Evolutionary conservation across 495 filamentous ascomycete genomes (phyloP), one percentile per base, ranked within the genome.

Genomic region (Annulohypoxylon maeteangense): DNA sequence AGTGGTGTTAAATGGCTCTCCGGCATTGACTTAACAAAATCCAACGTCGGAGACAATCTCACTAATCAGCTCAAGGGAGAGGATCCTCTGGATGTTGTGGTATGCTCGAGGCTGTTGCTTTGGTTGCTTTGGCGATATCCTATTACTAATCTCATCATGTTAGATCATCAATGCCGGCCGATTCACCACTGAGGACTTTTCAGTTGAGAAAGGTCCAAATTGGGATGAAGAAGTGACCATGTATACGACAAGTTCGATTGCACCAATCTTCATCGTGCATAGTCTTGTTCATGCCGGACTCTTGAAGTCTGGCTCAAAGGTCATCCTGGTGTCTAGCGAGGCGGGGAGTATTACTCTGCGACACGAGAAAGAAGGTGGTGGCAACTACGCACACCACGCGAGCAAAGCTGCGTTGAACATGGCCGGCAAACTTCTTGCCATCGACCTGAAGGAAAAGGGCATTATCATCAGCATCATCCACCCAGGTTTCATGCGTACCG

Each of bases 371-470:
- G 89, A 91, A 75, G 90, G 89, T 0, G 90, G 90, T 7, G 91
- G 90, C 0, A 92, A 92, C 74, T 92, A 88, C 74, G 90, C 85
- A 2, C 90, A 92, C 74, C 90, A 93, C 83, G 91, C 84, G 0
- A 88, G 85, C 78, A 92, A 93, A 74, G 84, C 89, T 4, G 91
- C 90, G 3, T 75, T 90, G 60, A 93, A 92, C 75, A 93, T 93
- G 91, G 88, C 89, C 4, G 91, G 90, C 3, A 90, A 90, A 72
- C 80, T 93, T 47, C 76, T 93, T 34, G 88, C 86, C 70, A 76
- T 91, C 67, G 90, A 93, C 75, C 77, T 93, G 20, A 89, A 89
- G 75, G 82, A 85, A 0, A 80, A 88, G 44, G 87, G 84, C 0
- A 84, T 93, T 54, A 83, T 89, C 1, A 87, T 93, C 7, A 89